These are phyloP conservation scores for Tylopilus vinaceipallidus DNA, from an alignment of 768 basidiomycete species.

Conservation along the genomic window DNA sequence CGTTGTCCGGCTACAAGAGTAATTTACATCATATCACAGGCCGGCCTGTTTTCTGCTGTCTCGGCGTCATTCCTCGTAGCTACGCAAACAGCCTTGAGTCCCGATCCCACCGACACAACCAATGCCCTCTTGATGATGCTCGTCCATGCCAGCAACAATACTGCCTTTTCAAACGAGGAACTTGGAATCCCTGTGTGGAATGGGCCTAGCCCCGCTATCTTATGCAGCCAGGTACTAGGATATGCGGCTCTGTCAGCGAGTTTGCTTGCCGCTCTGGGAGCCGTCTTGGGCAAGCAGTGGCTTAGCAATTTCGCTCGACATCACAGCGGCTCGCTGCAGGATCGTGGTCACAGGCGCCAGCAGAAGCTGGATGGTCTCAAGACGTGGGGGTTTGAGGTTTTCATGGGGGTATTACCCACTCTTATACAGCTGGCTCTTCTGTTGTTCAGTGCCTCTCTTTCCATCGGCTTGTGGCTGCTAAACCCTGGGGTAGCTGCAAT, in stretches of 20 bases:
- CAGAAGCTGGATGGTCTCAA: conserved; percentile 18
- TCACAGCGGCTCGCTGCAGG: conserved; percentile 12
- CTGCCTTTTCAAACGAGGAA: conserved; percentile 5
- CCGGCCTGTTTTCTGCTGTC: conserved; percentile 42
- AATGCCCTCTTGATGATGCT: conserved; percentile 27
- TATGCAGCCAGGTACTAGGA: conserved; percentile 18
- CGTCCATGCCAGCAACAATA: conserved; percentile 9
- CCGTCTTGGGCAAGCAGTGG: conserved; percentile 19
- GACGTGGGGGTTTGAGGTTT: conserved; percentile 15
- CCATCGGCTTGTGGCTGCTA: conserved; percentile 13
- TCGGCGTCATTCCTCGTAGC: conserved; percentile 39
- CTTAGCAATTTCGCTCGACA: conserved; percentile 8
- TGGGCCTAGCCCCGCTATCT: conserved; percentile 13
- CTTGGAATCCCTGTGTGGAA: conserved; percentile 11
- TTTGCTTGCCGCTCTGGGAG: conserved; percentile 24
- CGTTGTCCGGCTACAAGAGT: background rate
- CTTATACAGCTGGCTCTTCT: conserved; percentile 23
- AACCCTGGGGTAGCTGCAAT: conserved; percentile 7
- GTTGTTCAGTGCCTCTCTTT: conserved; percentile 18
- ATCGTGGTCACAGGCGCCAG: conserved; percentile 16
- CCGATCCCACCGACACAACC: conserved; percentile 28
- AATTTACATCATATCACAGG: conserved; percentile 19
- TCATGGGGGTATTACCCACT: conserved; percentile 13
- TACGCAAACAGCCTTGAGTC: conserved; percentile 34
- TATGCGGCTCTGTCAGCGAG: conserved; percentile 22